These are phyloP conservation scores for Fonsecaea pugnacius DNA, from an alignment of 2,329 filamentous ascomycete genomes.

Conservation along the genomic window DNA sequence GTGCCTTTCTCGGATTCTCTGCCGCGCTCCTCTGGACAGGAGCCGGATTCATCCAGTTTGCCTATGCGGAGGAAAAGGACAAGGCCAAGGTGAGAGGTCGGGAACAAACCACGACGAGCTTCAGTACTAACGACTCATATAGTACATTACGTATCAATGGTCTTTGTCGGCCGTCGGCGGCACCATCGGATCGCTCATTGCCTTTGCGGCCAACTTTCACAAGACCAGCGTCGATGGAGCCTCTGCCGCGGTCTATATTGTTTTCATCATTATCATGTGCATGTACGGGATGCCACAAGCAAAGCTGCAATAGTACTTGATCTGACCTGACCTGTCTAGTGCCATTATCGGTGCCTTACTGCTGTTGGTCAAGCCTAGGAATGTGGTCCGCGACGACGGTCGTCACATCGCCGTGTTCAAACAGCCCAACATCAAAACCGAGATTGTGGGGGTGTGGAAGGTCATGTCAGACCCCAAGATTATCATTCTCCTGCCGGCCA, in stretches of 20 bases:
- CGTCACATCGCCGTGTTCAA: conserved; percentile 34
- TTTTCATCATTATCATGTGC: conserved; percentile 27
- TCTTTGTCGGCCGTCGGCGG: conserved; percentile 15
- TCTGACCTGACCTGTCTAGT: not conserved
- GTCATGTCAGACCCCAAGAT: conserved; percentile 22
- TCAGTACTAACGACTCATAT: not conserved
- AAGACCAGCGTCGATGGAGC: conserved; percentile 19
- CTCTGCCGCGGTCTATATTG: conserved; percentile 27
- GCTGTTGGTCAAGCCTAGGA: conserved; percentile 23
- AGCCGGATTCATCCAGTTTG: conserved; percentile 9
- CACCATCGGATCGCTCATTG: conserved; percentile 27
- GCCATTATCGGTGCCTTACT: conserved; percentile 23
- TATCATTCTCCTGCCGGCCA: conserved; percentile 21
- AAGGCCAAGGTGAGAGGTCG: conserved; percentile 10
- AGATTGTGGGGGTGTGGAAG: conserved; percentile 3
- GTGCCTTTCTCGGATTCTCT: conserved; percentile 24
- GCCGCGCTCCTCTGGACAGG: conserved; percentile 27
- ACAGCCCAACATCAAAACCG: not conserved
- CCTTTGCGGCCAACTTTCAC: conserved; percentile 26
- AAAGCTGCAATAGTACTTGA: no score
- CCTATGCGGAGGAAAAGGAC: conserved; percentile 23
- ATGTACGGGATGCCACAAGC: no score
- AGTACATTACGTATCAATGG: conserved; percentile 32
- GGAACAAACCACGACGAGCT: not conserved
- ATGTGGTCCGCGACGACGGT: conserved; percentile 34